phyloP scores from a whole-genome alignment of 2,329 filamentous ascomycete species.

The Colletotrichum sidae region DNA sequence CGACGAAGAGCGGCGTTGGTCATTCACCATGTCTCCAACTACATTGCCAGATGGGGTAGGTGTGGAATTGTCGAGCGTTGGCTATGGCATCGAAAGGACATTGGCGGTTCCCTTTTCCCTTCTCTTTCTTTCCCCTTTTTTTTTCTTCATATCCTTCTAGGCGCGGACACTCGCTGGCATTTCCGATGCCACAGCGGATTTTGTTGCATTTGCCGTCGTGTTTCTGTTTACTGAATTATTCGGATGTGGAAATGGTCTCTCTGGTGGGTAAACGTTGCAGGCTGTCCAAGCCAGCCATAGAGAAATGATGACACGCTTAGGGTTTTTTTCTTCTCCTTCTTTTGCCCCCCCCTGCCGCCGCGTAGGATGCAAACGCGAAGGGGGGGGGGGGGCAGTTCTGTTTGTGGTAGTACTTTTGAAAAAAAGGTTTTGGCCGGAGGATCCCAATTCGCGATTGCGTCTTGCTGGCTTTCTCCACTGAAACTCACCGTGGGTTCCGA shows the following conservation, averaged over 20 bases:
- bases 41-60: no score
- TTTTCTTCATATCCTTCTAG: background rate
- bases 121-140: no score
- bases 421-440: no score
- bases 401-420: background rate
- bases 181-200: background rate
- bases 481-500: no score
- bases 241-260: background rate
- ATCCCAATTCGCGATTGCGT: no score
- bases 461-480: no score
- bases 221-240: slow-evolving; percentile 3
- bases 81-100: background rate
- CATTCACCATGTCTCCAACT: no score
- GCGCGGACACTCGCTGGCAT: slow-evolving; percentile 6
- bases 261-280: background rate
- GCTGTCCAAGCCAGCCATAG: background rate
- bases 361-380: slow-evolving; percentile 10
- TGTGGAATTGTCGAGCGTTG: no score
- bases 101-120: background rate
- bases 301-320: slow-evolving; percentile 30
- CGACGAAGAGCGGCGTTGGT: background rate
- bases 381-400: background rate
- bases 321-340: slow-evolving; percentile 4
- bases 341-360: background rate
- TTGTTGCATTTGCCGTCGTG: background rate